Conservation (phyloP, 2,329 filamentous ascomycete species). For the Aspergillus proliferans region DNA sequence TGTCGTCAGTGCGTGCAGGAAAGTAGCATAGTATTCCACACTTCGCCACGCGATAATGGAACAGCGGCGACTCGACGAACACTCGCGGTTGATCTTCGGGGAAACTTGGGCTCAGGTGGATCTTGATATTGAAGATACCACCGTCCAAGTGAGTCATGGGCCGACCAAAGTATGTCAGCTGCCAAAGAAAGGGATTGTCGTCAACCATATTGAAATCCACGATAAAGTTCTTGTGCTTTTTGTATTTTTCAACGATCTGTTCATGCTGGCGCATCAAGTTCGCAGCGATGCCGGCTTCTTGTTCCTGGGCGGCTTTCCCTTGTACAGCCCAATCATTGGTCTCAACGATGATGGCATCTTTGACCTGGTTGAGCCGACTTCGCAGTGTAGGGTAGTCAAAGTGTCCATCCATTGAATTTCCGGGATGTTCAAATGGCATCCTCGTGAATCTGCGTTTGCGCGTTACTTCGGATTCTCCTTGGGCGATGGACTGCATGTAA, state of each 20-base stretch:
- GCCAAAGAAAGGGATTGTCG: slow-evolving; percentile 84
- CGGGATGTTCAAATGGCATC: slow-evolving; percentile 78
- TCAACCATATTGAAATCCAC: slow-evolving; percentile 71
- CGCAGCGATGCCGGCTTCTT: slow-evolving; percentile 69
- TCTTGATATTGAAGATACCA: slow-evolving; percentile 74
- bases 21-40: slow-evolving; percentile 81
- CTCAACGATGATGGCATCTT: slow-evolving; percentile 65
- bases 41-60: slow-evolving; percentile 77
- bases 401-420: slow-evolving; percentile 77
- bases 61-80: slow-evolving; percentile 71
- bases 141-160: slow-evolving; percentile 93
- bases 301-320: slow-evolving; percentile 56
- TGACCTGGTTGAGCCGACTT: slow-evolving; percentile 62
- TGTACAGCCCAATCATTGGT: slow-evolving; percentile 63
- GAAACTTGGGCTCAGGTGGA: slow-evolving; percentile 76
- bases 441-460: slow-evolving; percentile 61
- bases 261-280: slow-evolving; percentile 80
- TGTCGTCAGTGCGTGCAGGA: slow-evolving; percentile 64
- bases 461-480: slow-evolving; percentile 49
- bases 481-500: slow-evolving; percentile 66
- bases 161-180: slow-evolving; percentile 79
- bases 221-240: slow-evolving; percentile 60
- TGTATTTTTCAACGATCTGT: slow-evolving; percentile 71
- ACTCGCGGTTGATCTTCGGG: slow-evolving; percentile 84
- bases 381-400: slow-evolving; percentile 76